Conservation (phyloP, 352 stramenopile genomes). For the Pythium myriotylum region DNA sequence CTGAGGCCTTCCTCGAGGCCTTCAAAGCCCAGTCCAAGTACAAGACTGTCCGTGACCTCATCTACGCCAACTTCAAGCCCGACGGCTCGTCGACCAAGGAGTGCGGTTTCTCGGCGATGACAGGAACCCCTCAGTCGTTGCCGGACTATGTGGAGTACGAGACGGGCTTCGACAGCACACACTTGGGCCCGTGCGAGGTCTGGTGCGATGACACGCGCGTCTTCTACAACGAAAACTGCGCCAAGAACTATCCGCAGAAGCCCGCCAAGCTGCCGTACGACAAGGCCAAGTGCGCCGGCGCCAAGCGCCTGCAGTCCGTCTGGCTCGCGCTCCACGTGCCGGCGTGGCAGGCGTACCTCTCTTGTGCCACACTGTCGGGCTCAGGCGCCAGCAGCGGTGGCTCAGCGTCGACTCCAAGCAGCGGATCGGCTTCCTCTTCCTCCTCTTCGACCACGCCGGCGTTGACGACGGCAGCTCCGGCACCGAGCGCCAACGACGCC, state of each 20-base stretch:
- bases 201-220: constrained; percentile 50
- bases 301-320: constrained; percentile 40
- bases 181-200: constrained; percentile 48
- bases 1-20: constrained; percentile 29
- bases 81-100: constrained; percentile 16
- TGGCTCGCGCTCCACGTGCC: constrained; percentile 43
- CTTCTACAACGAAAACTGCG: constrained; percentile 55
- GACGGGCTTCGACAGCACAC: constrained; percentile 32
- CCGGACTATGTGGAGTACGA: constrained; percentile 31
- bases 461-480: background rate
- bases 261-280: constrained; percentile 47
- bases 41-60: constrained; percentile 22
- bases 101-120: constrained; percentile 20
- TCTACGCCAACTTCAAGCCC: constrained; percentile 19
- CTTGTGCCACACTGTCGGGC: constrained; percentile 22
- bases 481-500: background rate
- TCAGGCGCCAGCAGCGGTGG: background rate
- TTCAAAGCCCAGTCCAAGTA: constrained; percentile 28
- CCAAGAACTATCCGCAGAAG: constrained; percentile 35
- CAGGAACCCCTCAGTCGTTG: constrained; percentile 2
- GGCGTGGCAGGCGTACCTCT: constrained; percentile 41
- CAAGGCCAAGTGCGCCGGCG: constrained; percentile 39
- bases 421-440: background rate
- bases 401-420: background rate
- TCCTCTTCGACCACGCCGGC: background rate